Percentiles rank a stretch among this genome's conserved stretches.
Evolutionary conservation across 768 basidiomycete genomes (phyloP).

Genomic region (Myochromella boudieri): DNA sequence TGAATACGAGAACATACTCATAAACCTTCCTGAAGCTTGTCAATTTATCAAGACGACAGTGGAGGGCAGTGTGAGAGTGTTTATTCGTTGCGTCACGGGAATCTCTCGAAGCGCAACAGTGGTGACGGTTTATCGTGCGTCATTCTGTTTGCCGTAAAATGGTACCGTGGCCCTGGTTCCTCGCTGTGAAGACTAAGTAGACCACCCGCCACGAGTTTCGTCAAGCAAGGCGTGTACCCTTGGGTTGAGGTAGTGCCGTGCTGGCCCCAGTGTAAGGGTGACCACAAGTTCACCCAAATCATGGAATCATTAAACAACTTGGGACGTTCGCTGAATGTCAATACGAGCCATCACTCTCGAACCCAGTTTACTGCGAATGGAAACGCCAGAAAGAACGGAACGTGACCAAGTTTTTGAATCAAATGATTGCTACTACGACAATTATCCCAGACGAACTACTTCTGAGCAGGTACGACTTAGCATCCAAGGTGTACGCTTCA

Average conservation of each 20-base stretch:
- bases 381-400: constrained; percentile 53
- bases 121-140: constrained; percentile 50
- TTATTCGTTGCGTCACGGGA: constrained; percentile 76
- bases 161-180: too few relatives aligned
- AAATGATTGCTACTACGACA: constrained; percentile 49
- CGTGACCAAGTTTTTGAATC: constrained; percentile 51
- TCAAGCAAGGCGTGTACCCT: constrained; percentile 44
- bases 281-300: constrained; percentile 44
- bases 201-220: constrained; percentile 44
- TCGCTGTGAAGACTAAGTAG: constrained; percentile 34
- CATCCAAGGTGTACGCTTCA: neutral
- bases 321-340: constrained; percentile 51
- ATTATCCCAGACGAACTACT: constrained; percentile 50
- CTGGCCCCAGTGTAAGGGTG: constrained; percentile 30
- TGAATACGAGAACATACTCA: constrained; percentile 56
- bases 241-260: constrained; percentile 9
- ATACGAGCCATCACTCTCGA: constrained; percentile 40
- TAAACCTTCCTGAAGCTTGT: constrained; percentile 60
- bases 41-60: constrained; percentile 64
- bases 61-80: constrained; percentile 48
- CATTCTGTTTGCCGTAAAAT: too few relatives aligned
- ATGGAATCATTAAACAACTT: constrained; percentile 60
- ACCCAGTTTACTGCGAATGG: constrained; percentile 56
- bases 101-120: constrained; percentile 67
- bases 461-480: constrained; percentile 46